Base-by-base conservation (phyloP, 148 eudicot species). In the Vaccinium myrtillus region DNA sequence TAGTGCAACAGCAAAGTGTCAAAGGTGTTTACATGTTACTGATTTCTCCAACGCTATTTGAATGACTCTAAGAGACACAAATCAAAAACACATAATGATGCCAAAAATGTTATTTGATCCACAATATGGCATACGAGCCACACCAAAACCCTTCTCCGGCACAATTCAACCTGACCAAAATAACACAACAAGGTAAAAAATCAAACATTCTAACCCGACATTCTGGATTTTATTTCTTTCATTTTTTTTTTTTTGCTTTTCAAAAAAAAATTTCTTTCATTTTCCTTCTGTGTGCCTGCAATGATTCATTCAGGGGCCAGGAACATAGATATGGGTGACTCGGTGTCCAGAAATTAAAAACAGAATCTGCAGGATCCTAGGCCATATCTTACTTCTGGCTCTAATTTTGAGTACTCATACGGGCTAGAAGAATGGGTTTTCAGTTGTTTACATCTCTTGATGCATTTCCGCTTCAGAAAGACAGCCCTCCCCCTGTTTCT, bases 401-500 rank as follows among this genome's bases (percentile, higher is more conserved):
- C 48, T 71, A 15, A 13, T 25, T 71, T 67, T 67, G 73, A 71
- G 76, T 71, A 71, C 76, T 36, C 76, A 10, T 6, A 30, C 32
- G 8, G 76, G 76, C 49, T 71, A 27, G 75, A 70, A 70, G 46
- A 70, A 70, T 70, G 76, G 21, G 48, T 30, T 70, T 70, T 71
- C 48, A 30, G 76, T 14, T 36, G 21, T 71, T 71, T 71, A 36
- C 19, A 32, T 10, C 73, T 23, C 73, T 61, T 21, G 19, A 23
- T 3, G 16, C 73, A 67, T 25, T 32, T 32, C 73, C 23, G 69
- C 73, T 67, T 67, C 27, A 67, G 73, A 67, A 67, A 67, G 73
- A 27, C 36, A 4, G 32, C 73, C 73, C 73, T 67, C 6, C 16
- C 55, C 36, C 39, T 27, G 73, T 27, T 25, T 32, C 6, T 30